These are phyloP conservation scores for Trichosanthes cucumerina DNA, from an alignment of 306 rosid species.

Conservation along the genomic window DNA sequence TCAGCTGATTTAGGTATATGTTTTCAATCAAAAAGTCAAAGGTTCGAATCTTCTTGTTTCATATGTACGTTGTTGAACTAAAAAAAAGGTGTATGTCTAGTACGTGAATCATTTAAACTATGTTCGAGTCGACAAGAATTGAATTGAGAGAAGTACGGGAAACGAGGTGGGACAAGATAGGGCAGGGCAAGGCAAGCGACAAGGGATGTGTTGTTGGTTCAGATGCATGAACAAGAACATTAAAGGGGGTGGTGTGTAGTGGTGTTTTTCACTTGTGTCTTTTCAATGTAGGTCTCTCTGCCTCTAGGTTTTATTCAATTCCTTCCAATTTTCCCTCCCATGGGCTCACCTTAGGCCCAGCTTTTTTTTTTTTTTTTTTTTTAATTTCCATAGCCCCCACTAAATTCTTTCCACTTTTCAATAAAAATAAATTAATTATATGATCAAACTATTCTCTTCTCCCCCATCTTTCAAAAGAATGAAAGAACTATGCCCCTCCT, in stretches of 20 bases:
- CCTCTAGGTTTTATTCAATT: neutral
- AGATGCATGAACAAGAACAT: conserved; percentile 10
- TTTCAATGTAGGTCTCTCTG: neutral
- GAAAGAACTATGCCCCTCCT: no score
- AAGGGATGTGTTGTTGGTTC: conserved; percentile 2
- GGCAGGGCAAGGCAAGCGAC: neutral
- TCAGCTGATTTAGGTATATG: no score
- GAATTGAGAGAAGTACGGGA: neutral
- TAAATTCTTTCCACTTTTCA: neutral
- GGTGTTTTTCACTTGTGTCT: neutral
- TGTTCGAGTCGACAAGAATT: neutral
- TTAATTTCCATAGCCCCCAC: neutral
- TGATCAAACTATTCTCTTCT: neutral
- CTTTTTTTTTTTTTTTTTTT: neutral
- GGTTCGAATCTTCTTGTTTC: no score
- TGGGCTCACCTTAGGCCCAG: conserved; percentile 5
- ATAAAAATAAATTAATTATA: neutral
- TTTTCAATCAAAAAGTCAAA: no score
- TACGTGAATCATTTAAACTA: neutral
- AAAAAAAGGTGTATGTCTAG: no score
- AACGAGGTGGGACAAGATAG: neutral
- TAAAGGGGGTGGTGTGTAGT: neutral
- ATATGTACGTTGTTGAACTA: no score
- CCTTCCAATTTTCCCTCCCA: conserved; percentile 2
- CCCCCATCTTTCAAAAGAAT: neutral